Evolutionary conservation across 495 filamentous ascomycete species (phyloP), one percentile per base, ranked within the genome.

Genomic region (Neurospora discreta): DNA sequence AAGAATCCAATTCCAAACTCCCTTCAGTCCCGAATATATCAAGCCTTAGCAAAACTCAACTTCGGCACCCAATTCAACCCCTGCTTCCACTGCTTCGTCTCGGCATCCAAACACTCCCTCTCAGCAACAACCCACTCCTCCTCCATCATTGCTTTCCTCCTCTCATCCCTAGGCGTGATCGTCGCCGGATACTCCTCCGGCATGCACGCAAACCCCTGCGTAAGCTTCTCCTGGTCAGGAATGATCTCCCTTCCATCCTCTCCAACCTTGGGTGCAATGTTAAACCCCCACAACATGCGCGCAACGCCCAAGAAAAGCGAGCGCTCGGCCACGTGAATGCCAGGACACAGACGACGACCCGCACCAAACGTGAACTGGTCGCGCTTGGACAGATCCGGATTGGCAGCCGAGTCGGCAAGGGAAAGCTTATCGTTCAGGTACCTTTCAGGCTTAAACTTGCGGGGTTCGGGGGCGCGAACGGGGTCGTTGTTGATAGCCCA

Each of bases 331-430:
- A 91, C 75, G 58, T 87, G 80, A 3, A 86, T 85, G 0, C 89
- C 89, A 1, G 86, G 84, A 74, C 89, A 91, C 26, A 88, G 81
- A 1, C 89, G 81, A 5, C 89, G 82, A 0, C 89, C 89, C 6
- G 85, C 87, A 2, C 89, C 89, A 73, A 89, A 91, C 0, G 78
- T 80, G 39, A 83, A 82, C 65, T 84, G 81, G 68, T 85, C 84
- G 33, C 83, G 82, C 73, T 82, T 79, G 44, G 73, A 52, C 4
- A 52, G 33, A 41, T 82, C 81, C 3, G 79, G 74, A 71, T 80
- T 81, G 72, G 74, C 76, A 7, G 80, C 81, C 33, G 78, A 73
- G 36, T 81, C 77, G 36, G 70, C 71, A 0, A 78, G 74, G 13
- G 68, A 75, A 52, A 78, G 78, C 68, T 71, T 58, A 42, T 82